Evolutionary conservation across 1,284 basidiomycete genomes (phyloP).

Genomic region (Fomes fomentarius): DNA sequence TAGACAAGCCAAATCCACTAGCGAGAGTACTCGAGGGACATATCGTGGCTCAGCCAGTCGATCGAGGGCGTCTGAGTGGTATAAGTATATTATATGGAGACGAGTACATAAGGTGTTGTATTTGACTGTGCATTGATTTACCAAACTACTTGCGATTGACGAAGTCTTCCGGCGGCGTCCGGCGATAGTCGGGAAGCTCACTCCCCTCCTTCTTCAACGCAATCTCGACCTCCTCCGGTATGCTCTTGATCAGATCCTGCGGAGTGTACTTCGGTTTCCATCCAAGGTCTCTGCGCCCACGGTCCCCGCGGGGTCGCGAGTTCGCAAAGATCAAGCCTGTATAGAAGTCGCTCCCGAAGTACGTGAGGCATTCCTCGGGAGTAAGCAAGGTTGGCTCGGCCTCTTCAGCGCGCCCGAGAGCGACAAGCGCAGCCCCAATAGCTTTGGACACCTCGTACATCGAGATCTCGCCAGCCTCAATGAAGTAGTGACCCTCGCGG

Average conservation of each 20-base stretch:
- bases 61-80: too few species aligned
- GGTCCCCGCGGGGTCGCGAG: conserved; percentile 42
- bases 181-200: too few species aligned
- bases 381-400: conserved; percentile 32
- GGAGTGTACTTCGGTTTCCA: conserved; percentile 38
- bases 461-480: conserved; percentile 43
- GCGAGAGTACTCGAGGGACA: too few species aligned
- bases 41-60: too few species aligned
- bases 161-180: too few species aligned
- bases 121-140: too few species aligned
- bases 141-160: too few species aligned
- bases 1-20: too few species aligned
- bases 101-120: too few species aligned
- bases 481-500: conserved; percentile 47
- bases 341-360: conserved; percentile 15
- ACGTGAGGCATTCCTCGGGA: conserved; percentile 32
- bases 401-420: conserved; percentile 23
- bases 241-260: conserved; percentile 6
- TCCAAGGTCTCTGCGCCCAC: conserved; percentile 41
- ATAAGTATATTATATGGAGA: too few species aligned
- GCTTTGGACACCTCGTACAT: conserved; percentile 36
- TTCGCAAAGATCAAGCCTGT: conserved; percentile 43
- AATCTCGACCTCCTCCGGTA: conserved; percentile 7
- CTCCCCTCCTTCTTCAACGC: conserved; percentile 27
- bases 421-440: conserved; percentile 37